These are phyloP conservation scores for Candida peoriensis DNA, from an alignment of 805 yeast genomes.

Conservation along the genomic window DNA sequence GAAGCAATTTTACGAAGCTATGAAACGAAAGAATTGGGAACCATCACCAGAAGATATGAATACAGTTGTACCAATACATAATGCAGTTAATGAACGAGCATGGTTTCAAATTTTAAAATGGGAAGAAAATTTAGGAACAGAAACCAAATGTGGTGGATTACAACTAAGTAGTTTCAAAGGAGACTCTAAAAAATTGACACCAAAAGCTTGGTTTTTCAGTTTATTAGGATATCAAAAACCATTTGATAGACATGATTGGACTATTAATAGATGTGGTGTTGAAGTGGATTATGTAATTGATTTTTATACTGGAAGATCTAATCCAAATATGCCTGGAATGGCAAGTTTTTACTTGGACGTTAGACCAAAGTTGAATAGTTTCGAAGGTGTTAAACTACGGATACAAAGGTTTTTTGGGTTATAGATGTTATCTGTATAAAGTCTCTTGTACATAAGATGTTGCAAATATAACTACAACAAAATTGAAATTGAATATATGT, in stretches of 20 bases:
- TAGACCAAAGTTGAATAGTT: slow-evolving; percentile 79
- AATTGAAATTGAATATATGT: too few species aligned
- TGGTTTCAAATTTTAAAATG: slow-evolving; percentile 82
- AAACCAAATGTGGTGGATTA: slow-evolving; percentile 79
- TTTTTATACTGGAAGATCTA: slow-evolving; percentile 61
- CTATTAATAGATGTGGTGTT: slow-evolving; percentile 76
- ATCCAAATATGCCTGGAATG: slow-evolving; percentile 38
- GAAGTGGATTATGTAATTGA: slow-evolving; percentile 89
- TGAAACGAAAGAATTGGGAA: slow-evolving; percentile 85
- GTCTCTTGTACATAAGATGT: too few species aligned
- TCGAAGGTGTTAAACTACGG: slow-evolving; percentile 78
- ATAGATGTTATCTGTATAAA: slow-evolving; percentile 8
- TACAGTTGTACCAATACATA: slow-evolving; percentile 90
- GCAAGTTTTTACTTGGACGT: slow-evolving; percentile 79
- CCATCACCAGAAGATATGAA: slow-evolving; percentile 82
- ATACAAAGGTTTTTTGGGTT: slow-evolving; percentile 56
- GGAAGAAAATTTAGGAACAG: slow-evolving; percentile 62
- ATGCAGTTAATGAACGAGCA: slow-evolving; percentile 87
- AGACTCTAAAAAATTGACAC: slow-evolving; percentile 79
- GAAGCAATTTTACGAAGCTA: slow-evolving; percentile 90
- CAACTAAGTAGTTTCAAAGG: slow-evolving; percentile 84
- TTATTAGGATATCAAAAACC: slow-evolving; percentile 71
- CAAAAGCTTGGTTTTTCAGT: slow-evolving; percentile 72
- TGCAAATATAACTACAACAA: too few species aligned
- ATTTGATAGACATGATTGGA: slow-evolving; percentile 97